Conservation (phyloP, 352 stramenopile genomes). For the Pythium monospermum region DNA sequence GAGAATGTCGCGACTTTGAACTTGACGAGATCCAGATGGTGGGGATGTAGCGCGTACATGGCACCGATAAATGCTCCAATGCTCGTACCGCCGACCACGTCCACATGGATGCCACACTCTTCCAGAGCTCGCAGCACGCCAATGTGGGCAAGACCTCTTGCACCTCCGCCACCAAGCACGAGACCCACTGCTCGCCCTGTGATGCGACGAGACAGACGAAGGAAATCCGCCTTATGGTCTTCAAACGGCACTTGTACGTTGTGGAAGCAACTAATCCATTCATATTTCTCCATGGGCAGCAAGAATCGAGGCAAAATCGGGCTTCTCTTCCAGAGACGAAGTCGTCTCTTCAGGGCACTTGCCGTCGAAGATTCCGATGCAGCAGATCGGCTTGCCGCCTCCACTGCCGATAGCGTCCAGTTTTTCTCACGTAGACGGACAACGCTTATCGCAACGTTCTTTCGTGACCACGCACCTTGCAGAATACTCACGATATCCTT, state of each 20-base stretch:
- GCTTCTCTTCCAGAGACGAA: slow-evolving; percentile 52
- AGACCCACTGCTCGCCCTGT: slow-evolving; percentile 91
- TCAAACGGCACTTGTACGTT: slow-evolving; percentile 81
- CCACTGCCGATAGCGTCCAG: slow-evolving; percentile 60
- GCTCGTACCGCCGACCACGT: slow-evolving; percentile 92
- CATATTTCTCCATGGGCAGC: slow-evolving; percentile 77
- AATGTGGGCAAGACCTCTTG: slow-evolving; percentile 91
- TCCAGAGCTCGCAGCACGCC: slow-evolving; percentile 90
- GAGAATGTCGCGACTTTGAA: slow-evolving; percentile 55
- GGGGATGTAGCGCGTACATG: slow-evolving; percentile 71
- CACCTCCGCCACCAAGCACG: slow-evolving; percentile 92
- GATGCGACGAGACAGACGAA: slow-evolving; percentile 86
- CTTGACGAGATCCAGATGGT: slow-evolving; percentile 57
- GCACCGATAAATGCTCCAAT: slow-evolving; percentile 85
- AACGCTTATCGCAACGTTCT: slow-evolving; percentile 71
- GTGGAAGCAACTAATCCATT: slow-evolving; percentile 85
- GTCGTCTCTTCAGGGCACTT: slow-evolving; percentile 48
- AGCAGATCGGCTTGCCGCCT: slow-evolving; percentile 37
- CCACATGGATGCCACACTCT: slow-evolving; percentile 89
- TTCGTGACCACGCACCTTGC: slow-evolving; percentile 59
- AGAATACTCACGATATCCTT: slow-evolving; percentile 71
- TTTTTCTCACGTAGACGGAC: slow-evolving; percentile 72
- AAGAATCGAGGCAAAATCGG: slow-evolving; percentile 64
- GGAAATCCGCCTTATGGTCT: slow-evolving; percentile 67
- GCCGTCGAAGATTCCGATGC: slow-evolving; percentile 45